Base-by-base conservation (phyloP, 345 rosid species). In the Xanthoceras sorbifolium region DNA sequence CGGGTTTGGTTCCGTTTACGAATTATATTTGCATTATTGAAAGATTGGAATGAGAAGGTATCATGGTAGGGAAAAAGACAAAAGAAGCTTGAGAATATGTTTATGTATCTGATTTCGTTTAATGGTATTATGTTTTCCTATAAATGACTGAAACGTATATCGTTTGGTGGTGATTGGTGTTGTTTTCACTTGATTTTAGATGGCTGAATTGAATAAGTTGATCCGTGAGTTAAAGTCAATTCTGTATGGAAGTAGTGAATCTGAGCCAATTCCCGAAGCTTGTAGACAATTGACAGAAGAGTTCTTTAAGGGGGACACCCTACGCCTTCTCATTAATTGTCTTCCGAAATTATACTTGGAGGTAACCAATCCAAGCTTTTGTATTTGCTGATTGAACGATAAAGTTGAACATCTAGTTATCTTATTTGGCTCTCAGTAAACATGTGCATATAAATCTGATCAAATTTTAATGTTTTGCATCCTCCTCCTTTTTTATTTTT, bases 201-300 rank as follows among this genome's bases (percentile, higher is more conserved):
- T 89, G 90, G 78, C 66, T 46, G 90, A 89, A 71, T 57, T 89
- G 61, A 59, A 71, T 66, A 84, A 70, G 65, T 74, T 80, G 75
- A 79, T 85, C n/a, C 77, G 85, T 81, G 92, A 89, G 62, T 63
- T 89, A 68, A 89, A 87, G 84, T 75, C 78, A 17, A 81, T 82
- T 75, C 90, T 89, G 15, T 89, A 89, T 70, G 90, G 92, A 48
- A 77, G 83, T 59, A 84, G 85, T 70, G 89, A 89, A 61, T 80
- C 90, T 5, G 90, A 89, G 77, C 92, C 90, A 6, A 85, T 85
- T 5, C 26, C 89, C 0, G 89, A 87, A 73, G 87, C 90, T 23
- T 85, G 90, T 77, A 86, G 81, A 7, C 86, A 84, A 73, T 61
- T 84, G 76, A 89, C 92, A 59, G 89, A 82, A 75, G 92, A 89